A percentile compares a stretch with the other conserved stretches of the same genome.
Conservation (phyloP, 2,329 filamentous ascomycete species). For the Alternaria infectoria region DNA sequence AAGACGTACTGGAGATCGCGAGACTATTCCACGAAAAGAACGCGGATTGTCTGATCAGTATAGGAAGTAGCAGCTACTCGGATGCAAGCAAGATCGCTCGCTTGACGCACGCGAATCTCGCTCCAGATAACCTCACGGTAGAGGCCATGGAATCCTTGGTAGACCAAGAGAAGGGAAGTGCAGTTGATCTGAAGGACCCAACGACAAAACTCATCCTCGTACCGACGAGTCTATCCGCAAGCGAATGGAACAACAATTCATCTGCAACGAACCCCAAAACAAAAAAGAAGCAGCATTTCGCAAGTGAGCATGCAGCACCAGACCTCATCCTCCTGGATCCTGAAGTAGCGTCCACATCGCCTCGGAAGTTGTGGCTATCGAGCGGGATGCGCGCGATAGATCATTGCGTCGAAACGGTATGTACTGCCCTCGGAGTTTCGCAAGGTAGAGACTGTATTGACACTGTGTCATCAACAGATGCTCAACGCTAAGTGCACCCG, state of each 20-base stretch:
- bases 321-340: slow-evolving; percentile 32
- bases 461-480: slow-evolving; percentile 4
- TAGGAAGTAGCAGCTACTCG: slow-evolving; percentile 34
- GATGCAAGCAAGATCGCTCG: slow-evolving; percentile 38
- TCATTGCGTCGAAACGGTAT: slow-evolving; percentile 37
- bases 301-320: slow-evolving; percentile 18
- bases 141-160: slow-evolving; percentile 31
- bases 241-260: slow-evolving; percentile 33
- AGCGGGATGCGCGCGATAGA: slow-evolving; percentile 38
- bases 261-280: slow-evolving; percentile 26
- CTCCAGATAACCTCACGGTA: slow-evolving; percentile 13
- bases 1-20: slow-evolving; percentile 28
- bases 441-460: neutral
- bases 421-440: neutral
- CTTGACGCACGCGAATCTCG: slow-evolving; percentile 26
- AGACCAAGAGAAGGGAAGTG: slow-evolving; percentile 23
- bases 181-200: slow-evolving; percentile 20
- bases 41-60: slow-evolving; percentile 30
- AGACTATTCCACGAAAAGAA: slow-evolving; percentile 19
- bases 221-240: slow-evolving; percentile 33
- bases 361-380: slow-evolving; percentile 33
- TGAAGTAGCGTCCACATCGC: slow-evolving; percentile 31
- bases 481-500: slow-evolving; percentile 18
- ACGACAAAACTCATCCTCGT: slow-evolving; percentile 26
- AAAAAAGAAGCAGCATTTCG: slow-evolving; percentile 36